A percentile compares a stretch with the other conserved stretches of the same genome.
Conservation (phyloP, 2,329 filamentous ascomycete species). For the Sporothrix brasiliensis region DNA sequence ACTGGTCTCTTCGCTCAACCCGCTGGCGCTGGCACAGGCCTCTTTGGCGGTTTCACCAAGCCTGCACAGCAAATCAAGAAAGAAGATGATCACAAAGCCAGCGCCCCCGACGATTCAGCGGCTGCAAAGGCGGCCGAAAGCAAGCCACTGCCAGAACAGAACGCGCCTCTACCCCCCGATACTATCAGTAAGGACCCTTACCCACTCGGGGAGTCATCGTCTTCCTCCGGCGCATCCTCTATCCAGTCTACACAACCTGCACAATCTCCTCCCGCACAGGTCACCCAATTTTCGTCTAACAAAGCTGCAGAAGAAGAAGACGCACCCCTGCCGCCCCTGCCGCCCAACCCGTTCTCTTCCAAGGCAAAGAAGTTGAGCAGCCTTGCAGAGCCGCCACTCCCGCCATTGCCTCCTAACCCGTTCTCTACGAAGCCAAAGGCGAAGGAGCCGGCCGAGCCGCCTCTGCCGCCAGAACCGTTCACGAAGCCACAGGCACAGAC, state of each 20-base stretch:
- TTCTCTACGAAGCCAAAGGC: constrained; percentile 41
- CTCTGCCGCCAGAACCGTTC: constrained; percentile 40
- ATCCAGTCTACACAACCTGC: constrained; percentile 37
- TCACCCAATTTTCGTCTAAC: constrained; percentile 32
- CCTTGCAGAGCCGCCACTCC: constrained; percentile 32
- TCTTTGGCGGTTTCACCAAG: constrained; percentile 26
- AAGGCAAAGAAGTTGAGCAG: constrained; percentile 30
- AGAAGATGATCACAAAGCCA: constrained; percentile 43
- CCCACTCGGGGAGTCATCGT: constrained; percentile 55
- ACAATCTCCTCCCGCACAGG: constrained; percentile 13
- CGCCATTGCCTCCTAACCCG: constrained; percentile 39
- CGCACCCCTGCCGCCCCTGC: constrained; percentile 38
- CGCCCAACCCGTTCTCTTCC: constrained; percentile 34
- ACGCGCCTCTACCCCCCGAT: constrained; percentile 56
- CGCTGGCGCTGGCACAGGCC: constrained; percentile 34
- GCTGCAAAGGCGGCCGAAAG: constrained; percentile 44
- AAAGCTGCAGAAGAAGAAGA: constrained; percentile 38
- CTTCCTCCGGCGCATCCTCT: constrained; percentile 53
- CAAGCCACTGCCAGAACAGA: constrained; percentile 39
- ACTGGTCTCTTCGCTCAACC: constrained; percentile 31
- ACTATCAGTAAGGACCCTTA: constrained; percentile 57
- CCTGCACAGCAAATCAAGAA: background rate
- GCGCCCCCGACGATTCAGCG: constrained; percentile 39
- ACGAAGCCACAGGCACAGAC: constrained; percentile 25
- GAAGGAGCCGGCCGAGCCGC: constrained; percentile 36